Evolutionary conservation across 106 monocot genomes (phyloP).

Genomic region (Ottelia alismoides): DNA sequence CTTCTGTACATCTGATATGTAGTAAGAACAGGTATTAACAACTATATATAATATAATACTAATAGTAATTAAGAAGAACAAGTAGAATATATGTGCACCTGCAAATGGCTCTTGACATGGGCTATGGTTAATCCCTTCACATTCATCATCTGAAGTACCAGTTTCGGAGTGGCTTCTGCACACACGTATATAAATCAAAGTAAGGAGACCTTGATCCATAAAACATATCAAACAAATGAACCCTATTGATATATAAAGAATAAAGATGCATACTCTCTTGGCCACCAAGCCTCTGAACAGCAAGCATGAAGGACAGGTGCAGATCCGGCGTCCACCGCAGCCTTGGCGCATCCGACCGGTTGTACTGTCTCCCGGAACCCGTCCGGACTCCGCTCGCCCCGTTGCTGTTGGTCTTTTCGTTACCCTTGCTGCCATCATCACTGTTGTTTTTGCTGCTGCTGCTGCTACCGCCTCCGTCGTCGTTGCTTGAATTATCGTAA

Average conservation of each 20-base stretch:
- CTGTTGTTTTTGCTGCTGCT: no score
- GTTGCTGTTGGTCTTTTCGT: slow-evolving; percentile 14
- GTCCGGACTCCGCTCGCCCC: slow-evolving; percentile 9
- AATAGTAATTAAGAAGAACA: no score
- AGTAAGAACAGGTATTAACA: neutral
- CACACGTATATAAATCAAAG: neutral
- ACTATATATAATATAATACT: neutral
- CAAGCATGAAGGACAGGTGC: slow-evolving; percentile 52
- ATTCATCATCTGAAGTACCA: slow-evolving; percentile 99
- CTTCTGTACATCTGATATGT: slow-evolving; percentile 16
- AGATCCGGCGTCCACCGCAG: slow-evolving; percentile 73
- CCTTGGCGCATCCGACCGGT: slow-evolving; percentile 56
- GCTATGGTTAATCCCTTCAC: slow-evolving; percentile 91
- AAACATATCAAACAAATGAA: no score
- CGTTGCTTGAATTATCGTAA: slow-evolving; percentile 1
- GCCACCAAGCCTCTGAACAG: slow-evolving; percentile 62
- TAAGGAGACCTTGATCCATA: neutral
- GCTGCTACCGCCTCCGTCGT: slow-evolving; percentile 32
- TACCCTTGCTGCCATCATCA: slow-evolving; percentile 7
- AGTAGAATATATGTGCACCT: no score
- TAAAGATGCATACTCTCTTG: slow-evolving; percentile 44
- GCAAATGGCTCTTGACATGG: slow-evolving; percentile 95
- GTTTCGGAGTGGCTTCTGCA: slow-evolving; percentile 94
- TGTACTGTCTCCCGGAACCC: slow-evolving; percentile 37
- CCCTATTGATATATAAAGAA: no score